These are phyloP conservation scores for Citrus reticulata DNA, from an alignment of 345 rosid genomes.

Conservation along the genomic window DNA sequence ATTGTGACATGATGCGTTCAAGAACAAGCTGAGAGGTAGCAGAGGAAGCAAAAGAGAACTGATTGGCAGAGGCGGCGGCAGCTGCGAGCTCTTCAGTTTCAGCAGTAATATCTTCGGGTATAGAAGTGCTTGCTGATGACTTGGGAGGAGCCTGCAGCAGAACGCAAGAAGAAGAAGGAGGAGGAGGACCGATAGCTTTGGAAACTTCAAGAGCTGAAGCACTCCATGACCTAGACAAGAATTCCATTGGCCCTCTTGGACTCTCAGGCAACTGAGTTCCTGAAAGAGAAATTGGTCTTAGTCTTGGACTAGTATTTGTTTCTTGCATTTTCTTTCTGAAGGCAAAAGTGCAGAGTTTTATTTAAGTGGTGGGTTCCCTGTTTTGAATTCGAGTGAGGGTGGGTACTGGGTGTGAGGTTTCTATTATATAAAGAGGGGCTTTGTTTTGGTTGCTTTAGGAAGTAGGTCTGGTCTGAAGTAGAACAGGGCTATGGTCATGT, in stretches of 20 bases:
- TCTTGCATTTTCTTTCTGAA: conserved; percentile 26
- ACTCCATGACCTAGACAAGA: conserved; percentile 88
- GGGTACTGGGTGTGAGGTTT: neutral
- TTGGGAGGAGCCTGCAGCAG: conserved; percentile 11
- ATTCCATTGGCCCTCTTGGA: conserved; percentile 92
- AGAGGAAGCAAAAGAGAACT: conserved; percentile 65
- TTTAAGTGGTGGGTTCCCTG: neutral
- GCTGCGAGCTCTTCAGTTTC: conserved; percentile 25
- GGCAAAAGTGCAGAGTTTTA: neutral
- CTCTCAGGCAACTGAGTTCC: conserved; percentile 61
- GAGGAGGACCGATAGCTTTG: conserved; percentile 48
- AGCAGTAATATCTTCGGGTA: conserved; percentile 51
- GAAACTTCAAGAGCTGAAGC: conserved; percentile 79
- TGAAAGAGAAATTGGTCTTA: conserved; percentile 21
- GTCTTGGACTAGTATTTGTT: conserved; percentile 10
- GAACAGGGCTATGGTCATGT: neutral
- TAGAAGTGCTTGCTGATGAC: conserved; percentile 37
- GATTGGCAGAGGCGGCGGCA: conserved; percentile 25
- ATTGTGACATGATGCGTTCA: conserved; percentile 94
- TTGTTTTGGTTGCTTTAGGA: neutral
- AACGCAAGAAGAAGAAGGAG: conserved; percentile 18
- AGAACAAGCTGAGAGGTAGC: conserved; percentile 90
- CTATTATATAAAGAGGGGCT: neutral
- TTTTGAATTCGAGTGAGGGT: neutral
- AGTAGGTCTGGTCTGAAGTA: neutral